These are phyloP conservation scores for Solanum bulbocastanum DNA, from an alignment of 257 asterid genomes.

Conservation along the genomic window DNA sequence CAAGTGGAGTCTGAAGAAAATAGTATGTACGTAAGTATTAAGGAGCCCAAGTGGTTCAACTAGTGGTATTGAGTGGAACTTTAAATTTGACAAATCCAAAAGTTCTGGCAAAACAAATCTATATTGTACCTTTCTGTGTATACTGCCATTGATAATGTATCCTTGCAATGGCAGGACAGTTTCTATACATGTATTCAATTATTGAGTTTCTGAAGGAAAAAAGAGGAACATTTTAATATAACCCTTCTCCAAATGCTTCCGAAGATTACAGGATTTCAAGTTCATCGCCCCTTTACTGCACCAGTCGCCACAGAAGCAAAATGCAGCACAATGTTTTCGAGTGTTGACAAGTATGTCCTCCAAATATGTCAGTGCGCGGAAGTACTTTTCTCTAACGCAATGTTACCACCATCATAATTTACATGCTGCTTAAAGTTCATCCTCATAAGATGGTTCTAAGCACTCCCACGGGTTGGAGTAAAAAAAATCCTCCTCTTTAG, in stretches of 20 bases:
- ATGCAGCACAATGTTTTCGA: background rate
- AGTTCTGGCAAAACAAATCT: constrained; percentile 22
- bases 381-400: background rate
- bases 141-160: constrained; percentile 28
- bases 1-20: too few relatives aligned
- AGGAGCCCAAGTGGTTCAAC: background rate
- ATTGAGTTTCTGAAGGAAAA: constrained; percentile 3
- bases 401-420: background rate
- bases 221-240: constrained; percentile 5
- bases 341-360: background rate
- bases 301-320: background rate
- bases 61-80: constrained; percentile 1
- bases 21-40: too few relatives aligned
- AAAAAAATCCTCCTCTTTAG: constrained; percentile 66
- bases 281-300: background rate
- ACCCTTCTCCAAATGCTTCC: background rate
- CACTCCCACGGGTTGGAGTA: constrained; percentile 69
- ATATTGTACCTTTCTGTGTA: constrained; percentile 40
- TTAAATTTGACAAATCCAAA: background rate
- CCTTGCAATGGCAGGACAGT: constrained; percentile 47
- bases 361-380: background rate
- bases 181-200: constrained; percentile 62
- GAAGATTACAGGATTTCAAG: constrained; percentile 2
- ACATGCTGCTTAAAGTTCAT: background rate
- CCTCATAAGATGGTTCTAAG: constrained; percentile 22